Conservation (phyloP, 164 flowering plant genomes). For the Amborella trichopoda region DNA sequence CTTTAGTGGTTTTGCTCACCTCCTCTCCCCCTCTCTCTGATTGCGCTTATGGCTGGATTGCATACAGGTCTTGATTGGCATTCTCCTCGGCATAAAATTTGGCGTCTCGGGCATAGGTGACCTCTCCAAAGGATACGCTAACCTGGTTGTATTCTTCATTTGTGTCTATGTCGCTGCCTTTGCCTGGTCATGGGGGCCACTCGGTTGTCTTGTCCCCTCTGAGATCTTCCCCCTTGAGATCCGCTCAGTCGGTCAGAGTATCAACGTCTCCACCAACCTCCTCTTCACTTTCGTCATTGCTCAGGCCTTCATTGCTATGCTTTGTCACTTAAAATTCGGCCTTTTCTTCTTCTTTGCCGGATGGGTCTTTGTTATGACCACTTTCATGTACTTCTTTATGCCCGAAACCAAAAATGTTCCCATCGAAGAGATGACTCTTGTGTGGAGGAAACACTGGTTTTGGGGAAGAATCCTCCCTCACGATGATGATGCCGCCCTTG, state of each 20-base stretch:
- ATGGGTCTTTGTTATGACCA: constrained; percentile 47
- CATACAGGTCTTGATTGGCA: constrained; percentile 42
- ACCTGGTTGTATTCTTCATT: constrained; percentile 58
- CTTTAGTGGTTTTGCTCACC: too few relatives aligned
- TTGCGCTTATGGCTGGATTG: too few relatives aligned
- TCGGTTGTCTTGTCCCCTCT: constrained; percentile 84
- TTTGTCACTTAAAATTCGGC: constrained; percentile 77
- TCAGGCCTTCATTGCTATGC: constrained; percentile 64
- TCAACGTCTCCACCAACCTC: constrained; percentile 78
- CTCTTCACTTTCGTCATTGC: constrained; percentile 71
- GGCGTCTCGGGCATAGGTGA: constrained; percentile 44
- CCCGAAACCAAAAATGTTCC: constrained; percentile 83
- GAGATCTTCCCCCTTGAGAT: constrained; percentile 85
- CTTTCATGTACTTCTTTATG: constrained; percentile 46
- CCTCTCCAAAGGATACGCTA: constrained; percentile 51
- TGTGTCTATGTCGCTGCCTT: constrained; percentile 68
- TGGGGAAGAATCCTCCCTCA: constrained; percentile 45
- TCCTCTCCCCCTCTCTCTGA: too few relatives aligned
- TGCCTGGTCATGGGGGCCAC: constrained; percentile 96
- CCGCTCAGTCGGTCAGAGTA: constrained; percentile 77
- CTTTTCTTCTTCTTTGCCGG: constrained; percentile 73
- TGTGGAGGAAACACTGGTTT: constrained; percentile 77
- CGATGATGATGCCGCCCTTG: constrained; percentile 18
- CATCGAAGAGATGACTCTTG: constrained; percentile 59
- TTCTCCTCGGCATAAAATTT: constrained; percentile 47